phyloP scores from a whole-genome alignment of 2,329 filamentous ascomycete species.

The Hirsutella rhossiliensis region DNA sequence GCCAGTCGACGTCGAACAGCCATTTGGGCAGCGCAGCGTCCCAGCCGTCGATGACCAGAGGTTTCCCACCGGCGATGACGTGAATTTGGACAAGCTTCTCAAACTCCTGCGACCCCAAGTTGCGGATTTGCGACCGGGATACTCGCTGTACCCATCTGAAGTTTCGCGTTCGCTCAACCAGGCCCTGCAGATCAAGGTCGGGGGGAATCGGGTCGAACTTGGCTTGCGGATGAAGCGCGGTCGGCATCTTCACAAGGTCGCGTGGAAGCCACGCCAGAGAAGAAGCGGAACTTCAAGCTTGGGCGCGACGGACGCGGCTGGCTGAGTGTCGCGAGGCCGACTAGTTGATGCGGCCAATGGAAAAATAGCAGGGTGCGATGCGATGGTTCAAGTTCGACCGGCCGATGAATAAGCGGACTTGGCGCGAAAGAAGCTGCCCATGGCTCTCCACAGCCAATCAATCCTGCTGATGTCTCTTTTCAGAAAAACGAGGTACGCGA shows the following conservation, averaged over 20 bases:
- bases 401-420: too few relatives aligned
- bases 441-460: too few relatives aligned
- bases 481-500: too few relatives aligned
- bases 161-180: slow-evolving; percentile 71
- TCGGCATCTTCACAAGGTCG: slow-evolving; percentile 48
- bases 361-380: neutral
- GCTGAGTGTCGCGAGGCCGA: neutral
- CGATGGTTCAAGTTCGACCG: too few relatives aligned
- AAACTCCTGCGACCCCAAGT: slow-evolving; percentile 65
- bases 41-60: slow-evolving; percentile 85
- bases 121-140: slow-evolving; percentile 63
- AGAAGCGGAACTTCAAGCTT: neutral
- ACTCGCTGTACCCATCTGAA: slow-evolving; percentile 82
- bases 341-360: neutral
- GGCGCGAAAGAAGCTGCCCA: too few relatives aligned
- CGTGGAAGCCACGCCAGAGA: neutral
- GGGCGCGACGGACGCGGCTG: neutral
- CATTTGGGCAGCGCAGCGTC: slow-evolving; percentile 60
- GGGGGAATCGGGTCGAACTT: slow-evolving; percentile 88
- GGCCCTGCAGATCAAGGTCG: slow-evolving; percentile 60
- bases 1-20: slow-evolving; percentile 72
- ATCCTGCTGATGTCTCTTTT: too few relatives aligned
- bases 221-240: slow-evolving; percentile 63
- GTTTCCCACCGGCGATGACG: slow-evolving; percentile 75
- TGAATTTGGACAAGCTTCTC: slow-evolving; percentile 76